These are phyloP conservation scores for Candida namnaoensis DNA, from an alignment of 805 yeast species.

Conservation along the genomic window DNA sequence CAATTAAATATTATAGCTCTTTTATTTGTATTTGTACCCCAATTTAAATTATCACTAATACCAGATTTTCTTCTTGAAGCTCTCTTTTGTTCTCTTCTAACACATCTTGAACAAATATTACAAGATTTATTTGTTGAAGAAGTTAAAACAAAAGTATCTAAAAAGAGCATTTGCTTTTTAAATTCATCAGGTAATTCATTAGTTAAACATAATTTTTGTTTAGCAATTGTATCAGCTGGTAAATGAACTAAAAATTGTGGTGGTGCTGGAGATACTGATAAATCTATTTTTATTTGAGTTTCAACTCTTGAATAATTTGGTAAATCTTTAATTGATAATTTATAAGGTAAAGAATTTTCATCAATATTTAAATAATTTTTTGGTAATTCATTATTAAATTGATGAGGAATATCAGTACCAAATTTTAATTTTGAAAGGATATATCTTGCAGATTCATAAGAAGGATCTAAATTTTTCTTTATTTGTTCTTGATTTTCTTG, in stretches of 20 bases:
- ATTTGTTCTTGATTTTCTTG: not conserved
- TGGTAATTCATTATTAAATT: conserved; percentile 17
- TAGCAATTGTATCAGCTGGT: conserved; percentile 82
- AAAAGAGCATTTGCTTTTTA: conserved; percentile 44
- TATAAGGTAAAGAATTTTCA: conserved; percentile 27
- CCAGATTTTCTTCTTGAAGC: conserved; percentile 88
- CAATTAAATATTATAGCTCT: conserved; percentile 88
- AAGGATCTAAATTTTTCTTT: conserved; percentile 4
- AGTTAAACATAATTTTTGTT: conserved; percentile 69
- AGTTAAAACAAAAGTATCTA: conserved; percentile 77
- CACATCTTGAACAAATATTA: conserved; percentile 80
- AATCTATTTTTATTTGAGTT: conserved; percentile 79
- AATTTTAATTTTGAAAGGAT: conserved; percentile 15
- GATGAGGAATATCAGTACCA: conserved; percentile 14
- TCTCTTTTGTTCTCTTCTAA: conserved; percentile 87
- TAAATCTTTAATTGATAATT: conserved; percentile 46
- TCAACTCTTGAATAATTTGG: conserved; percentile 88
- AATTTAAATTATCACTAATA: conserved; percentile 64
- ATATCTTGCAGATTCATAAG: conserved; percentile 16
- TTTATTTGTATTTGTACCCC: conserved; percentile 66
- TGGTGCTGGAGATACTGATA: conserved; percentile 71
- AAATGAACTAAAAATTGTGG: conserved; percentile 64
- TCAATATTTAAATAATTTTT: conserved; percentile 18
- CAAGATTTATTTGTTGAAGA: conserved; percentile 46
- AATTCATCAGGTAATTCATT: conserved; percentile 34